Conservation (phyloP, 352 stramenopile species). For the Globisporangium uncinulatum region DNA sequence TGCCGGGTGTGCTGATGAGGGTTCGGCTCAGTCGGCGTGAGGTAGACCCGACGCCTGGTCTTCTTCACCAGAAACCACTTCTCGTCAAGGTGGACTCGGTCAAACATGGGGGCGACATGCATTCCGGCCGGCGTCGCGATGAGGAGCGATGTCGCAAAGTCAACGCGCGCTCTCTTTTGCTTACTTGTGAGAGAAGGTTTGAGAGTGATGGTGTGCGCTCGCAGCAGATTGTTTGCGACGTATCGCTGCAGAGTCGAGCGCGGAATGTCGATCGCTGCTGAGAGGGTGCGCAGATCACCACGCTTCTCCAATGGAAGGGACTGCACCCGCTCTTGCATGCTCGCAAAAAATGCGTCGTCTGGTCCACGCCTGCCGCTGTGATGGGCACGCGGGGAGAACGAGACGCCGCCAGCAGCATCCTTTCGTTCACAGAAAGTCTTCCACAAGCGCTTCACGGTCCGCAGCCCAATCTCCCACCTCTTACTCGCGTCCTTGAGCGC, state of each 20-base stretch:
- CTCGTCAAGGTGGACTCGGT: not conserved
- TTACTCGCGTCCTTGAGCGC: conserved; percentile 5
- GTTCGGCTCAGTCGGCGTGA: conserved; percentile 8
- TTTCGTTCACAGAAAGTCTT: conserved; percentile 5
- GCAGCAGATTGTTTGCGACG: conserved; percentile 8
- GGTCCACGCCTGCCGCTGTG: not conserved
- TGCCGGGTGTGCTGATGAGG: conserved; percentile 2
- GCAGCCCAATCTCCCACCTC: conserved; percentile 3
- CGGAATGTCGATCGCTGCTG: conserved; percentile 6
- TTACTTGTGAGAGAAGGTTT: too few relatives aligned
- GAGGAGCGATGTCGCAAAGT: not conserved
- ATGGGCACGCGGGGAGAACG: conserved; percentile 1
- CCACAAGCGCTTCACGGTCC: conserved; percentile 7
- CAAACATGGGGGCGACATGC: not conserved
- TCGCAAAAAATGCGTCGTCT: not conserved
- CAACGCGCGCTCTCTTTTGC: not conserved
- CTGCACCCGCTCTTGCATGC: conserved; percentile 2
- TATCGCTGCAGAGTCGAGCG: conserved; percentile 6
- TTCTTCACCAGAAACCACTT: conserved; percentile 2
- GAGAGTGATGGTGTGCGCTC: conserved; percentile 7
- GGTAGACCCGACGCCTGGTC: conserved; percentile 6
- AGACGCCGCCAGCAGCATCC: not conserved
- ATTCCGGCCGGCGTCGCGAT: not conserved
- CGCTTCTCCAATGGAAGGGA: conserved; percentile 2
- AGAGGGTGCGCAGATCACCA: conserved; percentile 7